Conservation (phyloP, 495 filamentous ascomycete species). For the Aspergillus asperescens region DNA sequence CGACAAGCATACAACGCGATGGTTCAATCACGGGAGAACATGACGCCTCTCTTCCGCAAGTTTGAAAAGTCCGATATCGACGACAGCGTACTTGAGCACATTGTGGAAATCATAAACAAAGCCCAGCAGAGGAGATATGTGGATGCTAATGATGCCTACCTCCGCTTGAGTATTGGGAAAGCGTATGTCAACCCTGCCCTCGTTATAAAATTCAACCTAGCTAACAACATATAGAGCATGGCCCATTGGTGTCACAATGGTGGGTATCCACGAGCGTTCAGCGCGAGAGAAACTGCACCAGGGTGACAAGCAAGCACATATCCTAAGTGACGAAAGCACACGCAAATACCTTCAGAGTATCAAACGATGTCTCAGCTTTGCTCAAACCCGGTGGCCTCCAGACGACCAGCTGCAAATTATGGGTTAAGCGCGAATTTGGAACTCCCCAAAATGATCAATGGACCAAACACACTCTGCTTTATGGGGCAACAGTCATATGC, state of each 20-base stretch:
- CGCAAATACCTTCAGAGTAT: slow-evolving; percentile 96
- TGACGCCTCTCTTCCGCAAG: slow-evolving; percentile 84
- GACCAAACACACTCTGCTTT: not conserved
- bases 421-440: slow-evolving; percentile 55
- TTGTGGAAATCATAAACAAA: slow-evolving; percentile 90
- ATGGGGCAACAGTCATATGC: not conserved
- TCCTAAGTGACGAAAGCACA: slow-evolving; percentile 93
- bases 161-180: slow-evolving; percentile 92
- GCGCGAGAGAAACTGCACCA: slow-evolving; percentile 93
- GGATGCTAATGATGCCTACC: slow-evolving; percentile 92
- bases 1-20: slow-evolving; percentile 73
- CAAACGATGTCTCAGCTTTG: slow-evolving; percentile 93
- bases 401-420: slow-evolving; percentile 90
- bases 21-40: slow-evolving; percentile 74
- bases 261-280: slow-evolving; percentile 95
- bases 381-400: slow-evolving; percentile 93
- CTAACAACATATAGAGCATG: slow-evolving; percentile 56
- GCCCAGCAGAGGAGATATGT: slow-evolving; percentile 89
- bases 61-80: slow-evolving; percentile 77
- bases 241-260: slow-evolving; percentile 99
- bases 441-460: not conserved
- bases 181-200: slow-evolving; percentile 46
- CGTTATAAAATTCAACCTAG: not conserved
- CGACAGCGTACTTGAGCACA: slow-evolving; percentile 69
- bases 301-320: slow-evolving; percentile 82